Evolutionary conservation across 73 alveolate species (phyloP), one percentile per base, ranked within the genome.

Genomic region (Symbiodinium natans): DNA sequence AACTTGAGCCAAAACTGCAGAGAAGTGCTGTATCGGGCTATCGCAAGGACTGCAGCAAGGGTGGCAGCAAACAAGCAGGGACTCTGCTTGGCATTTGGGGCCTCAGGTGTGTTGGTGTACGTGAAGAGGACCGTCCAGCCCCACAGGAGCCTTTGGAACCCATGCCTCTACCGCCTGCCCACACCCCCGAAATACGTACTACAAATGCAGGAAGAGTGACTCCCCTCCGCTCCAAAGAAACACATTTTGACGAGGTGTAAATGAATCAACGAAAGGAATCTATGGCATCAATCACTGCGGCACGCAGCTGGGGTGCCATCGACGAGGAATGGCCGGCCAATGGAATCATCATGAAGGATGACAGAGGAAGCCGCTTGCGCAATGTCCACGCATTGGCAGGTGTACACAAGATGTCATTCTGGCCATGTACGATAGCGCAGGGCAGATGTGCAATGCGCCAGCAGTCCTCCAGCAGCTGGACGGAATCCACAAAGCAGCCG

Each of bases 301-400:
- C 41, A 33, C 43, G 41, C 90, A 92, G 40, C 56, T 86, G 90
- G 23, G 98, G 98, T 2, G 98, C 98, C 25, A 92, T 27, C 52
- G 98, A 92, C n/a, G 98, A 92, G 54, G 98, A 92, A 36, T 92
- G 98, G 82, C 98, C 98, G 4, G 98, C 98, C 82, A 73, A 27
- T 2, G 98, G 98, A 68, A 92, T 90, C 59, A 92, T 33, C 23
- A 9, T 41, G 87, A 92, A 40, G 54, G 74, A 41, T 54, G 98
- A 89, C 33, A 41, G 40, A 2, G 98, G 98, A 39, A 92, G 82
- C 39, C 42, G 80, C 90, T 92, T 46, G 41, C 92, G 98, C 98
- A 71, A 41, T 23, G 40, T 17, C 97, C 98, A 74, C 0, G 98
- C 98, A 21, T 75, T 75, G 77, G 41, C 39, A 8, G 98, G 98